Conservation (phyloP, 129 eudicot genomes). For the Silybum marianum region DNA sequence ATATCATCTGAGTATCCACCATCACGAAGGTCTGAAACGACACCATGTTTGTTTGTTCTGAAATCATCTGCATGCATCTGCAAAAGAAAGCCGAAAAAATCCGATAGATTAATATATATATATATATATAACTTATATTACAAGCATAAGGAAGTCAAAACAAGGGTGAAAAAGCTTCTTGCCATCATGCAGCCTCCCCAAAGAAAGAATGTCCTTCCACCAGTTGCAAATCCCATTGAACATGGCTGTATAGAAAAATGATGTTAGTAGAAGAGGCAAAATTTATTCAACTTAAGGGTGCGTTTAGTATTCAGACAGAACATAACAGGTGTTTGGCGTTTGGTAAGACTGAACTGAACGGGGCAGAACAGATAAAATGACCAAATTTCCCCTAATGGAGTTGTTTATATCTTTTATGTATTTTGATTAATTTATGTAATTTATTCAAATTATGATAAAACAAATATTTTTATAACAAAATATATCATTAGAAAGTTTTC, state of each 20-base stretch:
- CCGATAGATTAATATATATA: constrained; percentile 6
- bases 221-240: constrained; percentile 99
- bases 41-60: constrained; percentile 80
- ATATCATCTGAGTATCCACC: constrained; percentile 99
- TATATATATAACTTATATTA: neutral
- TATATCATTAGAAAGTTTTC: too few species aligned
- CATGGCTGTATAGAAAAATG: constrained; percentile 68
- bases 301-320: too few species aligned
- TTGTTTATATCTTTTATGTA: too few species aligned
- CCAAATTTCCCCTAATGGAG: too few species aligned
- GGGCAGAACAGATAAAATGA: too few species aligned
- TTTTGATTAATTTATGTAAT: too few species aligned
- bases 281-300: neutral
- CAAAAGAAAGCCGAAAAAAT: constrained; percentile 23
- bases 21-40: constrained; percentile 82
- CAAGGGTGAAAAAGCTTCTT: constrained; percentile 34
- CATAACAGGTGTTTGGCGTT: too few species aligned
- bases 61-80: constrained; percentile 99
- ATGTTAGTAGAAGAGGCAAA: neutral
- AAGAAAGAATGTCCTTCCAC: constrained; percentile 92
- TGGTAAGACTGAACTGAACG: too few species aligned
- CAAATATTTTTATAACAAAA: too few species aligned
- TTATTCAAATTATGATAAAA: too few species aligned
- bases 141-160: constrained; percentile 18
- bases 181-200: constrained; percentile 99